Base-by-base conservation (phyloP, 2,329 filamentous ascomycete species). In the Nigrospora osmanthi region DNA sequence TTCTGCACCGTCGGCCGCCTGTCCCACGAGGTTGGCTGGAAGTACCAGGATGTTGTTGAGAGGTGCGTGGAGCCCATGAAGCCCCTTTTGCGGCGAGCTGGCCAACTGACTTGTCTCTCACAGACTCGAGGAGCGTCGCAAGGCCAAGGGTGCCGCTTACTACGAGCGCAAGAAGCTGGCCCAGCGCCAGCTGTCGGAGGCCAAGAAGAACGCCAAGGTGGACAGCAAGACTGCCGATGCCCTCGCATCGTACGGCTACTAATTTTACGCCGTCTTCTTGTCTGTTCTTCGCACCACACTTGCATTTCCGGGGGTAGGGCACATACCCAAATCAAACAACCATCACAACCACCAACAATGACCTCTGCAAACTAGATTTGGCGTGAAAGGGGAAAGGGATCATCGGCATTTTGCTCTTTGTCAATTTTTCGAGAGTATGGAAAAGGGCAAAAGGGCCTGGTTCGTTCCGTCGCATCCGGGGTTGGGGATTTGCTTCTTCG, bases 111-210 rank as follows among this genome's bases (percentile, higher is more conserved):
- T 54, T 47, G 31, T n/a, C 35, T 38, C 40, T 42, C 49, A 60
- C 65, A 97, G 93, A 76, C 83, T 98, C 67, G 93, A 98, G 83
- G 93, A 98, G 83, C 84, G 91, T 76, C 88, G 93, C 81, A 98
- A 98, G 83, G 91, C 94, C 73, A 98, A 97, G 89, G 86, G 89
- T 67, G 83, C 87, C 62, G 93, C 93, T 71, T 98, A 96, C 87
- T 97, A 97, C 83, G 90, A 95, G 82, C 89, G 90, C 83, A 98
- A 97, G 93, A 95, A 94, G 89, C 82, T 89, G 60, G 87, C 87
- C 62, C 81, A 85, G 70, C 87, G 86, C 81, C 88, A 94, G 78
- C 76, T 96, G 62, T 78, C 83, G 61, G 87, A 95, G 69, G 90
- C 91, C 63, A 86, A 95, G 85, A 91, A 91, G 85, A 87, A 78